Percentiles rank a stretch among this genome's conserved stretches.
phyloP scores from a whole-genome alignment of 805 yeast species.

The Metschnikowia dekortorum region DNA sequence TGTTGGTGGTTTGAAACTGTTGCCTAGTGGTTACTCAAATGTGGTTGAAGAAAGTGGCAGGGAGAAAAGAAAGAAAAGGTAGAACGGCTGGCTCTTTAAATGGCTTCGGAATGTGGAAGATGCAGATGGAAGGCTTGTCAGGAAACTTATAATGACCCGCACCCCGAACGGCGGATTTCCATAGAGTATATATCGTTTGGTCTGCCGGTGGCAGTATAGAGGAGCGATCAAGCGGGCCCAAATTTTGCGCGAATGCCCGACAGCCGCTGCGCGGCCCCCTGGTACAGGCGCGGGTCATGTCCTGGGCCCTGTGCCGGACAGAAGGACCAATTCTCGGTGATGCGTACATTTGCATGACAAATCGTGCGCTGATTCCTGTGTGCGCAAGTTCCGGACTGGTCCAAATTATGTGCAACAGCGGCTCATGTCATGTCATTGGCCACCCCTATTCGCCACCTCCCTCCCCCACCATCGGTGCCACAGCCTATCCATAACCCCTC shows the following conservation, averaged over 20 bases:
- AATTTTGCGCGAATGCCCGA: not conserved
- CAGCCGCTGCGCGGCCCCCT: not conserved
- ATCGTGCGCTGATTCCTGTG: not conserved
- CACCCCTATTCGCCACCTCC: not conserved
- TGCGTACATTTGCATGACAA: not conserved
- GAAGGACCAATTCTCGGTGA: not conserved
- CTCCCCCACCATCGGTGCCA: not conserved
- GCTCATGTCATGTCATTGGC: not conserved
- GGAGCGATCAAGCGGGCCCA: conserved; percentile 1
- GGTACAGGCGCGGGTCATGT: not conserved
- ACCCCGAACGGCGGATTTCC: conserved; percentile 4
- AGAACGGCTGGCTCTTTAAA: not conserved
- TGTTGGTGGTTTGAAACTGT: too few species aligned
- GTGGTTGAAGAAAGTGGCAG: not conserved
- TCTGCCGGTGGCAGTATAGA: not conserved
- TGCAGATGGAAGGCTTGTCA: not conserved
- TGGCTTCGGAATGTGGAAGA: not conserved
- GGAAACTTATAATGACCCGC: too few species aligned
- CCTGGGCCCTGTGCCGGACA: not conserved
- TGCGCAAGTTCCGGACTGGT: not conserved
- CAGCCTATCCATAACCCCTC: too few species aligned
- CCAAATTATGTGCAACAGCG: not conserved
- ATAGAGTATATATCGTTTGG: not conserved
- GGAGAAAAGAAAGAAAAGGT: not conserved
- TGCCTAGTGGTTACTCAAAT: not conserved